Conservation (phyloP, 164 flowering plant genomes). For the Sextonia rubra region DNA sequence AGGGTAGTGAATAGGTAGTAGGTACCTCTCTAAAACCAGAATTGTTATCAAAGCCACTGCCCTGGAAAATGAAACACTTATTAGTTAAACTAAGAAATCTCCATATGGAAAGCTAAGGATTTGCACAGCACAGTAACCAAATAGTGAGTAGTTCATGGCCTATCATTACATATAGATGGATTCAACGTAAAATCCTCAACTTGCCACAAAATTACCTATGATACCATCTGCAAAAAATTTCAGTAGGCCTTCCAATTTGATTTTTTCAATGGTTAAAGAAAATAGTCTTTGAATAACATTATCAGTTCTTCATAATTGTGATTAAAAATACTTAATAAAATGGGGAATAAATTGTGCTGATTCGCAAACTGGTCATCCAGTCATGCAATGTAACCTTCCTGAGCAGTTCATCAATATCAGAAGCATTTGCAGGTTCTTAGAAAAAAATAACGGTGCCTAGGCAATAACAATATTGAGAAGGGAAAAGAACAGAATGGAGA, state of each 20-base stretch:
- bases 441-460: background rate
- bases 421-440: background rate
- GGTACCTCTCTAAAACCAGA: slow-evolving; percentile 70
- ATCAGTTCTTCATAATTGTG: background rate
- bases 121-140: background rate
- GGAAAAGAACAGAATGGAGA: background rate
- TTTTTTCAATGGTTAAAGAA: background rate
- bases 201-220: background rate
- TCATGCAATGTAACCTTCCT: slow-evolving; percentile 2
- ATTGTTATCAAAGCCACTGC: slow-evolving; percentile 26
- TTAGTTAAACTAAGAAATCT: slow-evolving; percentile 4
- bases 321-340: background rate
- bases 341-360: background rate
- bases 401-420: background rate
- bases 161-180: background rate
- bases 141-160: background rate
- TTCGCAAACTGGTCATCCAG: background rate
- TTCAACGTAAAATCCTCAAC: background rate
- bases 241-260: background rate
- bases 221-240: background rate
- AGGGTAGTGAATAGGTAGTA: slow-evolving; percentile 10
- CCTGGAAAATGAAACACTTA: slow-evolving; percentile 42
- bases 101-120: no score
- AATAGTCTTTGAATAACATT: background rate
- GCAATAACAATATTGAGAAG: background rate